Base-by-base conservation (phyloP, 441 rosid species). In the Pelargonium myrrhifolium region DNA sequence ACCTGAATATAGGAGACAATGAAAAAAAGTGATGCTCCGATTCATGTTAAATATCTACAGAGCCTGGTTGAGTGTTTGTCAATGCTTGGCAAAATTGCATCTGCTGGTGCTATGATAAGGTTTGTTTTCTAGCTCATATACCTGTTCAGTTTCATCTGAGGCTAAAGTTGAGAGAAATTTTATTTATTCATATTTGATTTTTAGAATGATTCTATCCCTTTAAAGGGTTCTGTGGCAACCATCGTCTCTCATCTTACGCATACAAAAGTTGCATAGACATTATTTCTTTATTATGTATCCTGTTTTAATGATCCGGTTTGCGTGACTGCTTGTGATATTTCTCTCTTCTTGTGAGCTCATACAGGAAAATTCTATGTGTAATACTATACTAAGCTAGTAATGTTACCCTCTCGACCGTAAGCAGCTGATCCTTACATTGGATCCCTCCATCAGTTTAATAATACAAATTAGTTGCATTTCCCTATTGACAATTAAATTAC, bases 21-120 rank as follows among this genome's bases (percentile, higher is more conserved):
- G 56, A 86, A 79, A 84, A 95, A 95, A 82, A 92, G 95, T 74
- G 89, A 92, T 76, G 89, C 89, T 78, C 89, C 92, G 42, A 78
- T 86, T 72, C 96, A 92, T 72, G 87, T 95, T 70, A 95, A 95
- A 84, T 95, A 95, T 86, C 81, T 95, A 79, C 95, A 85, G 80
- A 92, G 98, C 67, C 74, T 92, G 94, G 93, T 95, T 76, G 97
- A 95, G 86, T 92, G 99, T 74, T 95, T 95, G 47, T 84, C 92
- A 86, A 85, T 80, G 92, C 96, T 95, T 75, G 90, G 96, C 31
- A 95, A 95, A 85, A 90, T 92, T 79, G 89, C 99, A 64, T 97
- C 97, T 76, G 96, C 99, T 75, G 98, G 98, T 80, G 96, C 96
- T 70, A 82, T 95, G 37, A 83, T 95, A 90, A 81, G 99, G 99